These are phyloP conservation scores for Lactarius psammicola DNA, from an alignment of 768 basidiomycete genomes.

Conservation along the genomic window DNA sequence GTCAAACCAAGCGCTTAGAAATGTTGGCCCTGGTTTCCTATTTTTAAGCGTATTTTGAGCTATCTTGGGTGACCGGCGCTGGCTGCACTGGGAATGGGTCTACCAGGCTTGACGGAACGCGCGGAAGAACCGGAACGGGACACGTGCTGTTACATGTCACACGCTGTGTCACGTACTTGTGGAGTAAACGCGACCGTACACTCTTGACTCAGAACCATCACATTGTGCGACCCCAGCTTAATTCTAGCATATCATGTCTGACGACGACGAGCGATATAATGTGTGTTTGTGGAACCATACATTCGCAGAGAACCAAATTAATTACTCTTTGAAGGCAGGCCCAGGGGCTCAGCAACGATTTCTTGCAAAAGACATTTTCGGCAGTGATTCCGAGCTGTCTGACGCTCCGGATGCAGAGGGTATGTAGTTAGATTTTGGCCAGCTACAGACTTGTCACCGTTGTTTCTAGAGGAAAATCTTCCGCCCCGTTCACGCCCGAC, in stretches of 20 bases:
- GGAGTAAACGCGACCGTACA: not conserved
- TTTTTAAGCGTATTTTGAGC: too few species aligned
- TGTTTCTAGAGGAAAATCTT: constrained; percentile 38
- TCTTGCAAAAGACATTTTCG: constrained; percentile 26
- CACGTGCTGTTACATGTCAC: not conserved
- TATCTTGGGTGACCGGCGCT: too few species aligned
- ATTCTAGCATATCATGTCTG: constrained; percentile 17
- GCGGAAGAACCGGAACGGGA: too few species aligned
- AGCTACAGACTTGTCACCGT: not conserved
- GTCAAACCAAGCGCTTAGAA: too few species aligned
- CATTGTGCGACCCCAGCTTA: not conserved
- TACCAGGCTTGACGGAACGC: too few species aligned
- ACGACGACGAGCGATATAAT: constrained; percentile 21
- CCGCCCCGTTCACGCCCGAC: constrained; percentile 41
- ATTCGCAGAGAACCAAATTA: not conserved
- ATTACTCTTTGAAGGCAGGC: constrained; percentile 5
- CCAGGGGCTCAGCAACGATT: constrained; percentile 21
- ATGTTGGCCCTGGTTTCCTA: too few species aligned
- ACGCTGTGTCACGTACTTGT: constrained; percentile 1
- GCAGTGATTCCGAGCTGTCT: constrained; percentile 25
- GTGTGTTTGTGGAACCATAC: not conserved
- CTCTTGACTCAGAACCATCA: not conserved
- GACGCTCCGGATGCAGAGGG: constrained; percentile 25
- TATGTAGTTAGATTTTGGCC: not conserved
- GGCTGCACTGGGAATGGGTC: too few species aligned